A percentile compares a stretch with the other conserved stretches of the same genome.
phyloP scores from a whole-genome alignment of 306 rosid species.

The Cucurbita argyrosperma region DNA sequence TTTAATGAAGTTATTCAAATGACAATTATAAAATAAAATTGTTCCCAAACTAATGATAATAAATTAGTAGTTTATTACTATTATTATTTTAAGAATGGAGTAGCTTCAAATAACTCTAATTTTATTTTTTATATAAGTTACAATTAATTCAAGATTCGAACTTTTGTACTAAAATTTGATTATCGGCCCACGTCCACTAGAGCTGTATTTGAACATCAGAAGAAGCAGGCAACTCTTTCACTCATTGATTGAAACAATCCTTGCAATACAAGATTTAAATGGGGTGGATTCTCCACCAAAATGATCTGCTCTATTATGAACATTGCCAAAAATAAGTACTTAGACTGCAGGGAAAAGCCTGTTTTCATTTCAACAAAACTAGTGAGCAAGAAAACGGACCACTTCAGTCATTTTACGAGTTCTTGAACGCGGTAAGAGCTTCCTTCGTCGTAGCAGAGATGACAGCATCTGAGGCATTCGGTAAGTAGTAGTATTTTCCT shows the following conservation, averaged over 20 bases:
- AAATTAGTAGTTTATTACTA: no score
- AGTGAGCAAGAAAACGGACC: not conserved
- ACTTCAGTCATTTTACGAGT: constrained; percentile 23
- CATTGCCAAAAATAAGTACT: not conserved
- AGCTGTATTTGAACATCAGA: not conserved
- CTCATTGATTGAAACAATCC: not conserved
- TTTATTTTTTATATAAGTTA: no score
- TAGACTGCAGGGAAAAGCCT: not conserved
- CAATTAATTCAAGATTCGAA: no score
- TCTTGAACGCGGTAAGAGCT: constrained; percentile 66
- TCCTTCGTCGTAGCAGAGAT: constrained; percentile 82
- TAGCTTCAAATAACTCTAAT: no score
- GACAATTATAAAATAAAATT: no score
- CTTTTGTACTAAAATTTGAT: no score
- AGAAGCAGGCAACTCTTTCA: not conserved
- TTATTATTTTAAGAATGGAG: no score
- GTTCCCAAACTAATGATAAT: no score
- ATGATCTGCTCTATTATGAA: not conserved
- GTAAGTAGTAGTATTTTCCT: constrained; percentile 95
- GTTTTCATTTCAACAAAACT: not conserved
- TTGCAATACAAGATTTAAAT: not conserved
- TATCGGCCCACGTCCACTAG: no score
- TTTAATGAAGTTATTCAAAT: no score
- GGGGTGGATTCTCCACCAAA: not conserved
- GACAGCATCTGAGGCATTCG: constrained; percentile 87